Percentiles rank a stretch among this genome's conserved stretches.
These are phyloP conservation scores for Gossypium stocksii DNA, from an alignment of 345 rosid genomes.

Conservation along the genomic window DNA sequence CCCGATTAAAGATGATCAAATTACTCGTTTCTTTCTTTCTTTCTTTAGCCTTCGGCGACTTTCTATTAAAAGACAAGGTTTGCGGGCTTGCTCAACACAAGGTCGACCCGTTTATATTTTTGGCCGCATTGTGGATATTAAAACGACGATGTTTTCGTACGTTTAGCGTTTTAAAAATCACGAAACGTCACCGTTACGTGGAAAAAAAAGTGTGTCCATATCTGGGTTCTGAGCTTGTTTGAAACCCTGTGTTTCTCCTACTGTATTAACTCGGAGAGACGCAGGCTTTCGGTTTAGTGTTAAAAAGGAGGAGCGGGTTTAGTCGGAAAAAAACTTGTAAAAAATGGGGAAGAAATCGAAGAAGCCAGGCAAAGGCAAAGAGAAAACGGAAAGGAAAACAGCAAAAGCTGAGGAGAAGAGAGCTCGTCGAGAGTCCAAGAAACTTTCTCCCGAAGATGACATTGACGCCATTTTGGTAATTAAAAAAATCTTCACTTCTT, in stretches of 20 bases:
- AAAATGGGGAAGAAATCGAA: slow-evolving; percentile 90
- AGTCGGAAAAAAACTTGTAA: neutral
- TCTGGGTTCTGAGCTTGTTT: neutral
- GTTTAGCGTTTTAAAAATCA: neutral
- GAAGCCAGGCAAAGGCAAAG: slow-evolving; percentile 88
- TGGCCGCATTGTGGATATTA: neutral
- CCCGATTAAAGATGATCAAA: neutral
- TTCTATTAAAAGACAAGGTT: neutral
- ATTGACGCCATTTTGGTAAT: slow-evolving; percentile 88
- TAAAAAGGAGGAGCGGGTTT: neutral
- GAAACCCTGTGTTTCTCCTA: neutral
- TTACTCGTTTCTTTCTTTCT: neutral
- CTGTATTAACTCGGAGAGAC: neutral
- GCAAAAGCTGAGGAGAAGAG: slow-evolving; percentile 84
- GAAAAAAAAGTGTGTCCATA: neutral
- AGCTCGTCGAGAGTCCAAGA: slow-evolving; percentile 81
- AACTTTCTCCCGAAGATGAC: slow-evolving; percentile 87
- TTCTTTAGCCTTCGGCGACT: too few relatives aligned
- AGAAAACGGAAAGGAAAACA: slow-evolving; percentile 82
- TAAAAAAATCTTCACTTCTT: neutral
- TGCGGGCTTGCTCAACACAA: neutral
- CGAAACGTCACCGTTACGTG: neutral
- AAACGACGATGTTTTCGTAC: neutral
- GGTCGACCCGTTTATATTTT: neutral
- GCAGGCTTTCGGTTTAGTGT: neutral